Base-by-base conservation (phyloP, 2,329 filamentous ascomycete genomes). In the Penicillium sp. region DNA sequence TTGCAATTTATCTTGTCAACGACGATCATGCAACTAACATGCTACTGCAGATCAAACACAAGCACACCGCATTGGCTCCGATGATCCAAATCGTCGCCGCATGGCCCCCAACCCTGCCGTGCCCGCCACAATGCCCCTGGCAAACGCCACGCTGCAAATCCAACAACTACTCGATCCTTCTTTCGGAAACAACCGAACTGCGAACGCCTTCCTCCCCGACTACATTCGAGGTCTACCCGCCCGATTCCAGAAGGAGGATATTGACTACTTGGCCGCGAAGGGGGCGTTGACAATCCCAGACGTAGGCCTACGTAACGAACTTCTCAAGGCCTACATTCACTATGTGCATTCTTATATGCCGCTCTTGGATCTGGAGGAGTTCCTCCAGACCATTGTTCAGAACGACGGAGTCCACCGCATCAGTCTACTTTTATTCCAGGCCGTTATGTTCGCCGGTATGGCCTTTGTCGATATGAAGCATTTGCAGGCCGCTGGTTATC, bases 311-410 rank as follows among this genome's bases (percentile, higher is more conserved):
- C 90, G 93, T 68, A 91, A 90, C 71, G 91, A 92, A 57, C 82
- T 97, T 44, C 79, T 98, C 16, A 87, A 88, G 65, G 87, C 87
- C 39, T 97, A 95, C 67, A 83, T 93, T 59, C 90, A 96, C 77
- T 96, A 89, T 72, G 91, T 97, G 8, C 90, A 97, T 72, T 91
- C 93, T 1, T 97, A 91, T 73, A 96, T 97, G 91, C 93, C 93
- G 24, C 80, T 96, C 31, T 78, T 97, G 61, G 91, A 87, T 58
- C 66, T 87, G 48, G 81, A 86, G 60, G 84, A 87, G 31, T 84
- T 87, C 56, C 69, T 87, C 10, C 73, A 73, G 54, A 73, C 73
- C 3, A 90, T 78, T 68, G 88, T 68, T 74, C 86, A 72, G 76
- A 85, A 71, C 82, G 89, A 95, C 71, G 90, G 90, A 14, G 80